Percentiles rank a stretch among this genome's conserved stretches.
Conservation (phyloP, 768 basidiomycete species). For the Mycena kentingensis region DNA sequence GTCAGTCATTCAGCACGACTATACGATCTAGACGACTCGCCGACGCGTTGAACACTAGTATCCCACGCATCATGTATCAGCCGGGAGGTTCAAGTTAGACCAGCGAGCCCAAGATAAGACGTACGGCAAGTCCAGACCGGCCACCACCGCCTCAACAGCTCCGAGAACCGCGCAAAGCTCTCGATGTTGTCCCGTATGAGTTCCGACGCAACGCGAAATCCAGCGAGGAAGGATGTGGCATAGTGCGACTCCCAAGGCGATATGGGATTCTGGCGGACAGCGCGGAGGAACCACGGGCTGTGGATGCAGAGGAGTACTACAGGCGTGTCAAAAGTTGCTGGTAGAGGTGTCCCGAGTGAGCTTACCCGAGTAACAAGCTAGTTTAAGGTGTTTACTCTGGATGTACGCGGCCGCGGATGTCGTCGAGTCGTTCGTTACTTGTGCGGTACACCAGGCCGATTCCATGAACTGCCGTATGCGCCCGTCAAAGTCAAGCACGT, state of each 20-base stretch:
- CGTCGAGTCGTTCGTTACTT: background rate
- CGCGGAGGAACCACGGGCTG: background rate
- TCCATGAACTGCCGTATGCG: slow-evolving; percentile 12
- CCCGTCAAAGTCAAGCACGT: slow-evolving; percentile 7
- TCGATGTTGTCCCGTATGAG: background rate
- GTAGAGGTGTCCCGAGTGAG: background rate
- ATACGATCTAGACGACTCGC: too few relatives aligned
- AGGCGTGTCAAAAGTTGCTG: too few relatives aligned
- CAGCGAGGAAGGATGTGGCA: slow-evolving; percentile 7
- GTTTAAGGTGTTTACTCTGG: background rate
- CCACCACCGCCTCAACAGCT: slow-evolving; percentile 10
- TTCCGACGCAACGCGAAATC: background rate
- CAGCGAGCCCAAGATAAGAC: too few relatives aligned
- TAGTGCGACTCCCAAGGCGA: slow-evolving; percentile 1
- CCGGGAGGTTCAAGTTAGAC: too few relatives aligned
- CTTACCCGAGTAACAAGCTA: slow-evolving; percentile 2
- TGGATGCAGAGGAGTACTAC: slow-evolving; percentile 12
- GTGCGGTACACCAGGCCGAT: background rate
- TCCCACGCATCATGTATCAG: too few relatives aligned
- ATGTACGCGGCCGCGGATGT: background rate
- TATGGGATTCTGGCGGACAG: slow-evolving; percentile 5
- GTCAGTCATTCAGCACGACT: too few relatives aligned
- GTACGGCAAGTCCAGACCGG: slow-evolving; percentile 6
- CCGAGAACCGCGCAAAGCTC: background rate
- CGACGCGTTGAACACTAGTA: too few relatives aligned